Conservation (phyloP, 2,329 filamentous ascomycete genomes). For the Podosphaera leucotricha region DNA sequence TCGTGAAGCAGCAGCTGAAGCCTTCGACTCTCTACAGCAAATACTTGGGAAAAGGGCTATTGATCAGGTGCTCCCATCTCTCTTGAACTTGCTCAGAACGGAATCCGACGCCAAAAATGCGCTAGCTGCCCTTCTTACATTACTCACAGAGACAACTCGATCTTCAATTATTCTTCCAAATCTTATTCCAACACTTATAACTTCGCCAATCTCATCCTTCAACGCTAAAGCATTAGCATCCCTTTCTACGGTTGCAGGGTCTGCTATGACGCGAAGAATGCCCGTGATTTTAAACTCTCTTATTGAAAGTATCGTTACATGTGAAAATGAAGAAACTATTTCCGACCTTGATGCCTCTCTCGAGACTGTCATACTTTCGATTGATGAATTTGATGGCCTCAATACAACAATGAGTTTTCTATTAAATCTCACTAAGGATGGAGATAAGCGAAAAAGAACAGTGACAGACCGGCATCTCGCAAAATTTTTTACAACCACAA, state of each 20-base stretch:
- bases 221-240: conserved; percentile 89
- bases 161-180: conserved; percentile 95
- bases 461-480: conserved; percentile 57
- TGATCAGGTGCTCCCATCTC: conserved; percentile 80
- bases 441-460: conserved; percentile 68
- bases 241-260: conserved; percentile 70
- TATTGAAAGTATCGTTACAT: conserved; percentile 73
- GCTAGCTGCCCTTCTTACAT: conserved; percentile 70
- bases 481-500: conserved; percentile 60
- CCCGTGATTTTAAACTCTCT: conserved; percentile 80
- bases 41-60: conserved; percentile 85
- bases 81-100: conserved; percentile 69
- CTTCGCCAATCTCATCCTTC: conserved; percentile 76
- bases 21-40: conserved; percentile 85
- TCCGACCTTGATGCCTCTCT: conserved; percentile 59
- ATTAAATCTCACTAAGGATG: conserved; percentile 67
- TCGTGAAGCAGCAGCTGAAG: conserved; percentile 84
- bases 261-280: conserved; percentile 73
- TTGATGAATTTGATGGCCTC: conserved; percentile 87
- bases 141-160: conserved; percentile 78
- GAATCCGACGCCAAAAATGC: conserved; percentile 81
- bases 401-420: conserved; percentile 93
- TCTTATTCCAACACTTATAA: conserved; percentile 77
- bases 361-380: conserved; percentile 71
- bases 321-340: conserved; percentile 48